Percentiles rank a stretch among this genome's conserved stretches.
Evolutionary conservation across 306 rosid species (phyloP).

Genomic region (Leucaena leucocephala): DNA sequence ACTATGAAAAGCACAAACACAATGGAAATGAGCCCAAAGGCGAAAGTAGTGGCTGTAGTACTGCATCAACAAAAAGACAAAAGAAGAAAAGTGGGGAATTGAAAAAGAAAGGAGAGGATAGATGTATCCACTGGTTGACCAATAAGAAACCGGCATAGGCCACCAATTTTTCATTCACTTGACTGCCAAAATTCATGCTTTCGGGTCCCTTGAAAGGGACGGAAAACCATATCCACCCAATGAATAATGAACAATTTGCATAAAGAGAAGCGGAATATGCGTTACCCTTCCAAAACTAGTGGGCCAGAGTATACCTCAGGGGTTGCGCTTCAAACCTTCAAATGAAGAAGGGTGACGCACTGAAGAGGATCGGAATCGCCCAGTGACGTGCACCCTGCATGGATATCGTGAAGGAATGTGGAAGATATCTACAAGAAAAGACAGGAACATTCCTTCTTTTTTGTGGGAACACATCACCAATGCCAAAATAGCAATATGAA

Average conservation of each 20-base stretch:
- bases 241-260: neutral
- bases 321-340: constrained; percentile 26
- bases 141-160: neutral
- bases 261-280: constrained; percentile 20
- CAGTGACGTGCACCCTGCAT: neutral
- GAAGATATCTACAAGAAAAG: neutral
- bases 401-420: neutral
- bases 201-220: constrained; percentile 27
- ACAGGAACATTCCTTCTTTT: neutral
- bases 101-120: neutral
- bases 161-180: constrained; percentile 3
- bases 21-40: neutral
- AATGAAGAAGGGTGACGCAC: neutral
- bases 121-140: constrained; percentile 30
- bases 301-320: constrained; percentile 33
- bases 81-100: neutral
- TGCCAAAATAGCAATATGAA: neutral
- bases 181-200: constrained; percentile 21
- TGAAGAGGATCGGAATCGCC: neutral
- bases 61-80: neutral
- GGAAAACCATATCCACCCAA: constrained; percentile 21
- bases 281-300: constrained; percentile 7
- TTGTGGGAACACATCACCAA: neutral
- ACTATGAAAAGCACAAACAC: neutral
- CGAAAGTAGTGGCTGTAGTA: neutral